phyloP scores from a whole-genome alignment of 345 rosid species.

The Capsella bursapastoris region DNA sequence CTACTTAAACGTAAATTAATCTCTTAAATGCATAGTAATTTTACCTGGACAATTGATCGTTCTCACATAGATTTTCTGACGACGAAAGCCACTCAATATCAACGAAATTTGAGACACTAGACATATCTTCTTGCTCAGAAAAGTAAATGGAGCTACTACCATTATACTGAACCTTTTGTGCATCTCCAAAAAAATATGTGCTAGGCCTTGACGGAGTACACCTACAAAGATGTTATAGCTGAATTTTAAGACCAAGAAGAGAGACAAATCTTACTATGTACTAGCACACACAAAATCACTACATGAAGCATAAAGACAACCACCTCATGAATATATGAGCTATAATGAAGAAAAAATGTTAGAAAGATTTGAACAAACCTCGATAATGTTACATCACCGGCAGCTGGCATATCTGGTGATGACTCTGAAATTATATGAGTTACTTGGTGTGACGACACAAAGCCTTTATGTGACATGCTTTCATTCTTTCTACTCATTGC shows the following conservation, averaged over 20 bases:
- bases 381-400: conserved; percentile 69
- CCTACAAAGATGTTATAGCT: conserved; percentile 47
- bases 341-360: conserved; percentile 1
- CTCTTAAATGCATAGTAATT: conserved; percentile 11
- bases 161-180: conserved; percentile 54
- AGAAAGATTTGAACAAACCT: conserved; percentile 55
- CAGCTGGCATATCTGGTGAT: conserved; percentile 88
- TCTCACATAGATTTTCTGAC: conserved; percentile 87
- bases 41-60: conserved; percentile 85
- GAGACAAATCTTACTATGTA: conserved; percentile 2
- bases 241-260: conserved; percentile 21
- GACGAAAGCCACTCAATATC: conserved; percentile 96
- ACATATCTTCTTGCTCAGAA: conserved; percentile 68
- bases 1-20: conserved; percentile 13
- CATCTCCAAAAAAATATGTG: conserved; percentile 76
- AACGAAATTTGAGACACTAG: conserved; percentile 85
- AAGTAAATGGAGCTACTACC: conserved; percentile 60
- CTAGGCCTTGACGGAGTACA: conserved; percentile 78
- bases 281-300: conserved; percentile 8
- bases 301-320: conserved; percentile 26
- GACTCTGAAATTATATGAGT: conserved; percentile 67
- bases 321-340: conserved; percentile 21
- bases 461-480: conserved; percentile 52
- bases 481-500: conserved; percentile 52
- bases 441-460: conserved; percentile 52